Percentiles rank a stretch among this genome's conserved stretches.
Evolutionary conservation across 768 basidiomycete species (phyloP).

Genomic region (Lentinula sp.): DNA sequence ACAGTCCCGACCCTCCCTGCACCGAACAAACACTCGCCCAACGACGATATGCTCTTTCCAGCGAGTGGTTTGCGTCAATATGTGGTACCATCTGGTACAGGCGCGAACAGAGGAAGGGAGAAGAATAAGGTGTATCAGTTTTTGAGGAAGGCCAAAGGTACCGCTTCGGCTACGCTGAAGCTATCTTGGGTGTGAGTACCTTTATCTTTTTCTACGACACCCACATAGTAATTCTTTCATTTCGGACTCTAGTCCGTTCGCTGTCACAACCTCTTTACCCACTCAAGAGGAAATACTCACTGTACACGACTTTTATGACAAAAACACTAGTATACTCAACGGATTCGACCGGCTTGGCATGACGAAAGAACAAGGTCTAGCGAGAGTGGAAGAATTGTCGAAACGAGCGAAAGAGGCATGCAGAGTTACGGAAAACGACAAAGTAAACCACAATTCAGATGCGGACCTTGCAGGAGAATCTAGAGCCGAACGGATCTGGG

Average conservation of each 20-base stretch:
- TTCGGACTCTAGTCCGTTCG: conserved; percentile 38
- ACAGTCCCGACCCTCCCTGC: conserved; percentile 52
- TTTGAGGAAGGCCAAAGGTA: conserved; percentile 52
- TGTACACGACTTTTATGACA: neutral
- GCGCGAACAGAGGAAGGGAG: neutral
- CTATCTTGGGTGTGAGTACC: conserved; percentile 62
- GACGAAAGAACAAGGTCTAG: neutral
- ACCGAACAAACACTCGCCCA: conserved; percentile 42
- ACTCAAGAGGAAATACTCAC: neutral
- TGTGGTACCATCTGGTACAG: neutral
- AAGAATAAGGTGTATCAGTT: conserved; percentile 17
- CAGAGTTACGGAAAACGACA: neutral
- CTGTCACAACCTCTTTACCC: conserved; percentile 16
- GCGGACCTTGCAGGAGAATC: neutral
- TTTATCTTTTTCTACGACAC: neutral
- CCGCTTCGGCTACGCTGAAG: conserved; percentile 50
- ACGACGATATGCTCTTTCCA: conserved; percentile 25
- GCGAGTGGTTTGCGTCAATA: conserved; percentile 5
- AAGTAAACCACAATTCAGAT: neutral
- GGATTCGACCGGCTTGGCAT: neutral
- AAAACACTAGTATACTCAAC: neutral
- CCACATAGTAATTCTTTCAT: neutral
- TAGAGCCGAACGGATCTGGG: neutral
- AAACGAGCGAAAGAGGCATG: neutral
- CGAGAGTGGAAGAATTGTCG: neutral